Evolutionary conservation across 495 filamentous ascomycete genomes (phyloP), one percentile per base, ranked within the genome.

Genomic region (Neurospora africana): DNA sequence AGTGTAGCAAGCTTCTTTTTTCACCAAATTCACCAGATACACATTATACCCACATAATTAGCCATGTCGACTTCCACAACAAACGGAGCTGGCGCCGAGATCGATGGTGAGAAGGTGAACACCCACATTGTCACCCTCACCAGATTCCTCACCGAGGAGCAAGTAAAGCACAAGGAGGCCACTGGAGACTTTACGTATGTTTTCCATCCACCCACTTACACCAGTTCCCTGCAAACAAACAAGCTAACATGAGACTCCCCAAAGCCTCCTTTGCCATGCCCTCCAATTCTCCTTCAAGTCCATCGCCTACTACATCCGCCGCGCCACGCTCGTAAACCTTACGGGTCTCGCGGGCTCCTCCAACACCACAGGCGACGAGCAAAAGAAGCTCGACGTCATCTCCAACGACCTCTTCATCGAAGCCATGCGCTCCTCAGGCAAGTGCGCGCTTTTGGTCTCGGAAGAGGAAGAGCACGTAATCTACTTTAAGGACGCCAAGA

Each of bases 271-370:
- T 70, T 98, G 93, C 87, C 95, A 99, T 80, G 94, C 96, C 72
- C 90, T 99, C 39, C 96, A 98, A 84, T 98, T 98, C 87, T 92
- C 95, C 76, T 99, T 99, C 90, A 99, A 99, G 86, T 94, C 91
- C 70, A 99, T 99, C 82, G 95, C 95, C 75, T 97, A 98, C 88
- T 99, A 98, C 86, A 99, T 99, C 83, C 93, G 95, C 77, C 90
- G 95, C 80, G 94, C 95, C 36, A 95, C 93, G n/a, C 85, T 99
- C 68, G 97, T 98, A 82, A 97, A 98, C 85, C 88, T 99, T 53
- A 94, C 93, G 41, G 95, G 95, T 65, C 90, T 99, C 33, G 95
- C 95, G 41, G 95, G 95, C 38, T 96, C 94, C 73, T 92, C 94
- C 73, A 99, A 99, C 83, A 92, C 87, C 33, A 98, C 95, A 4